A percentile compares a stretch with the other conserved stretches of the same genome.
These are phyloP conservation scores for Aureobasidium namibiae DNA, from an alignment of 2,329 filamentous ascomycete genomes.

Conservation along the genomic window DNA sequence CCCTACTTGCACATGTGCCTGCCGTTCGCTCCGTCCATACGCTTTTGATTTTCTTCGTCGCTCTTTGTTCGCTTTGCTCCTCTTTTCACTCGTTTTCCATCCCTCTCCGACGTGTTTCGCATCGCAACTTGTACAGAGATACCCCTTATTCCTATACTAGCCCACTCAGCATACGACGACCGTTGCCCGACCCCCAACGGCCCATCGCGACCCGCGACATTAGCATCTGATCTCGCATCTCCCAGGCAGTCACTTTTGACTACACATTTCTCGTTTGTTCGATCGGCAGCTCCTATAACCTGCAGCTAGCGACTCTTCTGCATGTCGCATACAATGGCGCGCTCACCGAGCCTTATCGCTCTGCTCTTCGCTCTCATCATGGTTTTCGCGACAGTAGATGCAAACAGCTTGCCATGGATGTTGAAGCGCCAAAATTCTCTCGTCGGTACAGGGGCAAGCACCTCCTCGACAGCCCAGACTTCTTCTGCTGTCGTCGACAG, in stretches of 20 bases:
- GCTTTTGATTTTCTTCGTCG: neutral
- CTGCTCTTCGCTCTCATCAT: constrained; percentile 24
- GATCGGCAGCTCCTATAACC: constrained; percentile 1
- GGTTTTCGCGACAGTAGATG: constrained; percentile 24
- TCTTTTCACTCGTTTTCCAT: constrained; percentile 3
- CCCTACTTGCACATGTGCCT: neutral
- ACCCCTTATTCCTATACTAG: neutral
- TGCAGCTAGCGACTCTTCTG: constrained; percentile 1
- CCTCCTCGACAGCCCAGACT: neutral
- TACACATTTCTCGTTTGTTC: neutral
- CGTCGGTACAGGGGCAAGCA: constrained; percentile 22
- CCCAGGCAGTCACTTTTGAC: constrained; percentile 2
- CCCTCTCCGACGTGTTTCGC: neutral
- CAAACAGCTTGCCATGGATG: constrained; percentile 25
- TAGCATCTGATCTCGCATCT: neutral
- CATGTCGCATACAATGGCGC: constrained; percentile 10
- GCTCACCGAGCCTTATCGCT: constrained; percentile 12
- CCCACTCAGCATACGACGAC: neutral
- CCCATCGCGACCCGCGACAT: neutral
- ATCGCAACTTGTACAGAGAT: neutral
- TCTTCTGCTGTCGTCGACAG: constrained; percentile 3
- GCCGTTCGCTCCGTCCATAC: constrained; percentile 1
- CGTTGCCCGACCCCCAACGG: constrained; percentile 4
- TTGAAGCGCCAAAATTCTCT: constrained; percentile 27
- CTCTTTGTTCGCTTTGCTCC: neutral